Evolutionary conservation across 108 stramenopile genomes (phyloP), one percentile per base, ranked within the genome.

Genomic region (Pseudonitzschia multistriata): DNA sequence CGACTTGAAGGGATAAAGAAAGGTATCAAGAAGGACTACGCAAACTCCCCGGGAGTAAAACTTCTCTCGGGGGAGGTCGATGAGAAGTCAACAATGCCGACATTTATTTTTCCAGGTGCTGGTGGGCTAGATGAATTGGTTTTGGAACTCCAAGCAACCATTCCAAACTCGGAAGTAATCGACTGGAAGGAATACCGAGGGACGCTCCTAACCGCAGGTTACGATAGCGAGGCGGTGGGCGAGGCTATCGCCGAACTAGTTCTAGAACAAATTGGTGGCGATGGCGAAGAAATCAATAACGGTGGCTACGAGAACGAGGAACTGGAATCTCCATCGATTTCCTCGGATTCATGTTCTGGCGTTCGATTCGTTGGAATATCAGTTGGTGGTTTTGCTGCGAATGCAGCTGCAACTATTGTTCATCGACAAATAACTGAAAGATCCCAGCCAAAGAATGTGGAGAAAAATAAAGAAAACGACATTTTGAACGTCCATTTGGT

Each of bases 331-430:
- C 14, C 62, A 42, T 17, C 50, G n/a, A n/a, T n/a, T n/a, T n/a
- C n/a, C n/a, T n/a, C n/a, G n/a, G n/a, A n/a, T n/a, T n/a, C n/a
- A 42, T 50, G 54, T 55, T 30, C 29, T 5, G 29, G 54, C 3
- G 48, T 81, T 17, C 80, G 76, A 25, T 70, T 77, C 49, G 69
- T 81, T 28, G 80, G 80, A 5, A 81, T 81, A 4, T 72, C 70
- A 11, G 80, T 81, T 3, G 80, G 80, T n/a, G 74, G 70, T 1
- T 81, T 81, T 73, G 69, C 71, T 10, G 80, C 80, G 49, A 73
- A 81, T 67, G 74, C 74, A 24, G 62, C 62, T 30, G 70, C 72
- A 21, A 60, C 68, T 14, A 8, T 21, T 13, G 33, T 48, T 13
- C 39, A 54, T 55, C 63, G 37, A 31, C 73, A 34, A 24, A 13